A percentile compares a stretch with the other conserved stretches of the same genome.
These are phyloP conservation scores for Haplosporangium sp. DNA, from an alignment of 371 early-diverging fungal genomes.

Conservation along the genomic window DNA sequence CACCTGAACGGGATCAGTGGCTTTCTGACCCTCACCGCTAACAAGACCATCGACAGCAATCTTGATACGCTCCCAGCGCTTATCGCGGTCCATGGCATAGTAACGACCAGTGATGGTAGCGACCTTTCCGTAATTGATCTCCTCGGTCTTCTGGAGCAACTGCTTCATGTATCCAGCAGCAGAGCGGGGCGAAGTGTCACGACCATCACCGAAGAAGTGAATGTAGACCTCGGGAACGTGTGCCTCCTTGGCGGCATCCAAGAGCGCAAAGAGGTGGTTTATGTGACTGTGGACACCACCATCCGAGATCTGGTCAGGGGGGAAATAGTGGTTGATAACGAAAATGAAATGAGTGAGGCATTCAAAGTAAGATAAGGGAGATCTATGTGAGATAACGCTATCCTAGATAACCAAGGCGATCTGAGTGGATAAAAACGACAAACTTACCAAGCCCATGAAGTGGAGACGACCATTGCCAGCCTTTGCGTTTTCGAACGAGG, in stretches of 20 bases:
- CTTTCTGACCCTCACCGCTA: slow-evolving; percentile 83
- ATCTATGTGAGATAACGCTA: neutral
- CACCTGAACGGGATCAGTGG: slow-evolving; percentile 71
- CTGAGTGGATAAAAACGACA: neutral
- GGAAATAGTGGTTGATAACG: neutral
- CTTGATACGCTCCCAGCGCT: slow-evolving; percentile 98
- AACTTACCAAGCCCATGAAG: slow-evolving; percentile 91
- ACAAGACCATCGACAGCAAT: slow-evolving; percentile 93
- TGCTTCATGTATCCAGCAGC: slow-evolving; percentile 77
- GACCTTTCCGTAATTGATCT: slow-evolving; percentile 83
- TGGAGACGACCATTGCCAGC: slow-evolving; percentile 91
- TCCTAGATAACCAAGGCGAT: neutral
- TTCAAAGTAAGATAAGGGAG: neutral
- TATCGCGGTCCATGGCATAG: slow-evolving; percentile 99
- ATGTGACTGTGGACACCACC: slow-evolving; percentile 99
- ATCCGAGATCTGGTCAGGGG: slow-evolving; percentile 81
- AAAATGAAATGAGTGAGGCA: neutral
- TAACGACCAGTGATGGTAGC: slow-evolving; percentile 98
- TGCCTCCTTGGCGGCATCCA: slow-evolving; percentile 87
- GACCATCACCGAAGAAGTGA: slow-evolving; percentile 99
- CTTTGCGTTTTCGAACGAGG: slow-evolving; percentile 89
- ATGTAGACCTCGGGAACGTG: slow-evolving; percentile 91
- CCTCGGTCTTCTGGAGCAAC: slow-evolving; percentile 73
- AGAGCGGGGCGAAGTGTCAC: slow-evolving; percentile 97
- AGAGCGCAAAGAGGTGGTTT: slow-evolving; percentile 88